Percentiles rank a stretch among this genome's conserved stretches.
phyloP scores from a whole-genome alignment of 495 filamentous ascomycete species.

The Podospora sp. region DNA sequence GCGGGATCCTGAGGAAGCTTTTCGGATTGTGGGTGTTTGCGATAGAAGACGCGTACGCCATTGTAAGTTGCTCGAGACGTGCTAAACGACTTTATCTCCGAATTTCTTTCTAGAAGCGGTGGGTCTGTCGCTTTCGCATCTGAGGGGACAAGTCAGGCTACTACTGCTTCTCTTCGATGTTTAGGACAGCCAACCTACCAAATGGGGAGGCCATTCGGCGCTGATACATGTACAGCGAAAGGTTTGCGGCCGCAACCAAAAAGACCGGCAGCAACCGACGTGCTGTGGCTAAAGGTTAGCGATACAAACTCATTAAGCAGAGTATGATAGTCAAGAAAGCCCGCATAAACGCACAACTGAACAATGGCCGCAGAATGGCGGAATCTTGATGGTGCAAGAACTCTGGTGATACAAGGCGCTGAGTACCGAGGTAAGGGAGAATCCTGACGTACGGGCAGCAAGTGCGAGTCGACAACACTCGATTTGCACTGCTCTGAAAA shows the following conservation, averaged over 20 bases:
- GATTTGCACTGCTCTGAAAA: neutral
- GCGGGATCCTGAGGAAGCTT: constrained; percentile 72
- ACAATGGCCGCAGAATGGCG: neutral
- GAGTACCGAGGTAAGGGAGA: neutral
- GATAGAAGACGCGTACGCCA: constrained; percentile 79
- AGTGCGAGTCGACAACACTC: too few relatives aligned
- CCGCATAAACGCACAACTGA: neutral
- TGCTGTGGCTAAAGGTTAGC: neutral
- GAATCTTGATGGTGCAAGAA: neutral
- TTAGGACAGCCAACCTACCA: neutral
- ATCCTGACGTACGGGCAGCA: neutral
- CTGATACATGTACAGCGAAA: neutral
- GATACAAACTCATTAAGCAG: neutral
- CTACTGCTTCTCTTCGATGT: neutral
- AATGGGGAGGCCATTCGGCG: constrained; percentile 18
- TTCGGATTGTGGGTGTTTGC: constrained; percentile 75
- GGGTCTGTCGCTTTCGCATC: constrained; percentile 63
- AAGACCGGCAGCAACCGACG: neutral
- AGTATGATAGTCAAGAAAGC: neutral
- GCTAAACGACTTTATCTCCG: constrained; percentile 68
- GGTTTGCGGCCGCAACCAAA: neutral
- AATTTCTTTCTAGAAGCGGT: constrained; percentile 74
- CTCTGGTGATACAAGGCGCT: neutral
- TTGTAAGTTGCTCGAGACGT: constrained; percentile 72
- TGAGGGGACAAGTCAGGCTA: constrained; percentile 7